Percentiles rank a stretch among this genome's conserved stretches.
Evolutionary conservation across 208 protist species (phyloP).

Genomic region (Tritrichomonas foetus): DNA sequence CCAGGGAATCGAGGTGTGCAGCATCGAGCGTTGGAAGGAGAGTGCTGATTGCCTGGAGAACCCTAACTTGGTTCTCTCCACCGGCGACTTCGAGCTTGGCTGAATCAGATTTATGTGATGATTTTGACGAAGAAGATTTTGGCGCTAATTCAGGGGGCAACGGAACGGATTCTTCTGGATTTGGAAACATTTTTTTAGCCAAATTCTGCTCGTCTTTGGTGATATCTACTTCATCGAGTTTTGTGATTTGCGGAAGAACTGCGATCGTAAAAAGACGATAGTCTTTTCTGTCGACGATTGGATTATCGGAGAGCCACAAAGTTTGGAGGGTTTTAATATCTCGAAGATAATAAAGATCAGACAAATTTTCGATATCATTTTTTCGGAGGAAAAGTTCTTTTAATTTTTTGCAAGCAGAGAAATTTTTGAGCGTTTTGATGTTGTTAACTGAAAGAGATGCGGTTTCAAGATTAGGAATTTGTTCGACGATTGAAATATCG

Average conservation of each 20-base stretch:
- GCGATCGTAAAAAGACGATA: neutral
- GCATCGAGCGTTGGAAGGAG: no score
- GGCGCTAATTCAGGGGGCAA: no score
- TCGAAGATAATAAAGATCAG: neutral
- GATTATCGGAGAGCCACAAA: conserved; percentile 9
- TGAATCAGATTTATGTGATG: no score
- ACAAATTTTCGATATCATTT: neutral
- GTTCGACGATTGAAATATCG: neutral
- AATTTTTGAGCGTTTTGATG: neutral
- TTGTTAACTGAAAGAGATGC: conserved; percentile 11
- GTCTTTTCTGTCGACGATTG: neutral
- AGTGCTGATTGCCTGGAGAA: no score
- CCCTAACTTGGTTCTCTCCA: no score
- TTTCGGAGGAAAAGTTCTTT: neutral
- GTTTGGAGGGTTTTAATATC: neutral
- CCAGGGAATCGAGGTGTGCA: no score
- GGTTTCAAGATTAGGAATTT: neutral
- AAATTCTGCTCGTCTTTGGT: neutral
- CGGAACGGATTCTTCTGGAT: no score
- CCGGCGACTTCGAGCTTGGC: no score
- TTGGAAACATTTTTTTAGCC: no score
- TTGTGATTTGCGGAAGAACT: neutral
- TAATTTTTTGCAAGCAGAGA: neutral
- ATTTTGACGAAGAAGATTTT: no score
- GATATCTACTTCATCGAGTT: conserved; percentile 29